Evolutionary conservation across 306 rosid species (phyloP), one percentile per base, ranked within the genome.

Genomic region (Oxytropis ochrocephala): DNA sequence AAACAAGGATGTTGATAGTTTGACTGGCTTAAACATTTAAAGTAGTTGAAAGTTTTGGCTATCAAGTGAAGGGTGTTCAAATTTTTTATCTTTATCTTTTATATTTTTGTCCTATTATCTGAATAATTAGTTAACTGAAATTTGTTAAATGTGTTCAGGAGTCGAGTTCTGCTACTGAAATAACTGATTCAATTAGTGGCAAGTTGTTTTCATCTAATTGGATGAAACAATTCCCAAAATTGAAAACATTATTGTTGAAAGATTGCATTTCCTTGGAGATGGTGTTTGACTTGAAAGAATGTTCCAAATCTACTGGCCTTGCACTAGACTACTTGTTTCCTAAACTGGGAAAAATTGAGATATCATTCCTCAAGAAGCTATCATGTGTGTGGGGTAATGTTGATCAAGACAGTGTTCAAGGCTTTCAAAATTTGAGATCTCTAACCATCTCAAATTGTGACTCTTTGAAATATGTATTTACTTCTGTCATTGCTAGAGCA

Each of bases 311-410:
- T 3, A 27, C 5, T 27, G 38, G 39, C 6, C 4, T 36, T 8
- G 8, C 3, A 2, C 11, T 0, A 5, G 3, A 7, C 14, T 5
- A 2, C 4, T 4, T 46, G 42, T 46, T 70, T 57, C 67, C 75
- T 44, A 36, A 30, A 13, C 27, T 57, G 29, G 11, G 6, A 44
- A 0, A 29, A 0, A 4, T 70, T 2, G 14, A 16, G 0, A 57
- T 70, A 43, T 3, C 0, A 12, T 0, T 0, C 6, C 55, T 70
- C 0, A 0, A 3, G 11, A 7, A 46, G 4, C n/a, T 70, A 1
- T 18, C 11, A 46, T 14, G 6, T 57, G 58, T 70, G 10, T 70
- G 75, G 75, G 24, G 58, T 11, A 70, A 57, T 58, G 75, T 17
- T 57, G 29, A 24, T 47, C 67, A 11, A 16, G 4, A 1, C 2